Evolutionary conservation across 2,329 filamentous ascomycete genomes (phyloP).

Genomic region (Kalmusia sp.): DNA sequence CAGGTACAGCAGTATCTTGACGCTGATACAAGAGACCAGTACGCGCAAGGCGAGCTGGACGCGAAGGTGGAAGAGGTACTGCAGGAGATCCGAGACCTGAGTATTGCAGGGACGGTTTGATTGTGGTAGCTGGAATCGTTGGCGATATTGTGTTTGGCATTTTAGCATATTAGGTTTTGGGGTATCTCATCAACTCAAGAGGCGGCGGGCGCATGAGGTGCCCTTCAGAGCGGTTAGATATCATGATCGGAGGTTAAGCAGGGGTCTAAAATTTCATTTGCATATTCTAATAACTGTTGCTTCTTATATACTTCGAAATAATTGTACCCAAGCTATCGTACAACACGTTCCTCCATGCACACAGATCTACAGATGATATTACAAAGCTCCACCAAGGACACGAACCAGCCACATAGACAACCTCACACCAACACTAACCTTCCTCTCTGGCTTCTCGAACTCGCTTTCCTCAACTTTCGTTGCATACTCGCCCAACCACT

Average conservation of each 20-base stretch:
- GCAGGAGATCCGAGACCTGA: conserved; percentile 95
- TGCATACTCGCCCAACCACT: conserved; percentile 79
- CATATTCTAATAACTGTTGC: too few relatives aligned
- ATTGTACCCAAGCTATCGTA: neutral
- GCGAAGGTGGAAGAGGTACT: conserved; percentile 91
- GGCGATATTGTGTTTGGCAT: conserved; percentile 1
- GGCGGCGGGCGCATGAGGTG: neutral
- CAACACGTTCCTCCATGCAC: neutral
- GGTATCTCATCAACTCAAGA: neutral
- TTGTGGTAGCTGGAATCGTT: neutral
- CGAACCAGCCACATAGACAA: conserved; percentile 94
- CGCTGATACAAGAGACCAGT: conserved; percentile 93
- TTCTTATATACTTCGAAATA: too few relatives aligned
- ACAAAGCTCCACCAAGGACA: conserved; percentile 86
- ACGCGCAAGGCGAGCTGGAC: conserved; percentile 91
- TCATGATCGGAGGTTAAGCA: neutral
- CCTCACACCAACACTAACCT: conserved; percentile 83
- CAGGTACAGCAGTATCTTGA: conserved; percentile 99
- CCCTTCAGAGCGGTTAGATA: conserved; percentile 2
- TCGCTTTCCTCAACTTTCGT: conserved; percentile 74
- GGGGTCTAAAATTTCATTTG: conserved; percentile 1
- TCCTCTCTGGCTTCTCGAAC: conserved; percentile 79
- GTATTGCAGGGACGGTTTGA: conserved; percentile 78
- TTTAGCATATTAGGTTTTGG: neutral
- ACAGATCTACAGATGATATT: neutral